These are phyloP conservation scores for Caryopteris hybrid DNA, from an alignment of 305 asterid species.

Conservation along the genomic window DNA sequence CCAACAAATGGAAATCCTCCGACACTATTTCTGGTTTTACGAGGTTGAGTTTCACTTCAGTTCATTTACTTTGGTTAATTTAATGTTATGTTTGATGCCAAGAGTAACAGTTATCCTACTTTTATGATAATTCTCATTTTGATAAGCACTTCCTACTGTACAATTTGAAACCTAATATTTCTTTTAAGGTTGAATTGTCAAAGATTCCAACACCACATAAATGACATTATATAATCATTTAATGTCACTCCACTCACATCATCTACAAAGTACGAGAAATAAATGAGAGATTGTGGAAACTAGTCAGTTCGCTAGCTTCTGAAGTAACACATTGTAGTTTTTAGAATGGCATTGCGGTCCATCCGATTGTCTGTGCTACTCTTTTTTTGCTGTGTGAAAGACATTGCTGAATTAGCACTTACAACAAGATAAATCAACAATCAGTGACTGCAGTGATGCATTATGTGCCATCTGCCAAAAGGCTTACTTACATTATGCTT, in stretches of 20 bases:
- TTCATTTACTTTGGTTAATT: neutral
- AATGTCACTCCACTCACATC: neutral
- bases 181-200: neutral
- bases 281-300: no score
- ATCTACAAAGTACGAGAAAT: neutral
- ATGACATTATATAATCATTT: constrained; percentile 4
- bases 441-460: neutral
- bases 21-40: constrained; percentile 69
- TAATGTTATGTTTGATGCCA: neutral
- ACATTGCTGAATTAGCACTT: neutral
- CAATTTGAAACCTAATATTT: neutral
- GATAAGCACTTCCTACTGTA: constrained; percentile 5
- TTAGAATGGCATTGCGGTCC: no score
- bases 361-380: no score
- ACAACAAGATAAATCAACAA: neutral
- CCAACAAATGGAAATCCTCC: constrained; percentile 98
- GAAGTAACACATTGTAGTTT: no score
- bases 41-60: constrained; percentile 48
- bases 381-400: no score
- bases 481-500: neutral
- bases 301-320: no score
- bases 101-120: neutral
- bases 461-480: neutral
- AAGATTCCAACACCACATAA: constrained; percentile 5
- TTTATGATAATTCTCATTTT: constrained; percentile 12